Evolutionary conservation across 371 early-diverging fungal species (phyloP).

Genomic region (Apophysomyces trapeziformis): DNA sequence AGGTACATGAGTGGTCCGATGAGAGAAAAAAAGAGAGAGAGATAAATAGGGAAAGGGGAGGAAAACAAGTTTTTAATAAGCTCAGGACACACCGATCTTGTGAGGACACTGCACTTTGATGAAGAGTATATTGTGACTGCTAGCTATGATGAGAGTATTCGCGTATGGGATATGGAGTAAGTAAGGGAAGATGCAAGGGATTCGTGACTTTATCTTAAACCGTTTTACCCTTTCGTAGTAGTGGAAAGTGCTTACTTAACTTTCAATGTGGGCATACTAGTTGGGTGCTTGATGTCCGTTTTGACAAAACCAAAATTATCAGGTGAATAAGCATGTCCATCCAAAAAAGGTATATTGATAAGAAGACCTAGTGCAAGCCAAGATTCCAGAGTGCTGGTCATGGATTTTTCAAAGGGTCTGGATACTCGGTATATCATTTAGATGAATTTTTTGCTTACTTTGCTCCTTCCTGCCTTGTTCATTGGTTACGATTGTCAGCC

Average conservation of each 20-base stretch:
- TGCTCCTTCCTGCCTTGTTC: not conserved
- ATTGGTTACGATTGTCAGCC: not conserved
- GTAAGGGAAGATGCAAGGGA: not conserved
- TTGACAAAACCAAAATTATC: slow-evolving; percentile 70
- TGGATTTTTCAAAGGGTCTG: slow-evolving; percentile 77
- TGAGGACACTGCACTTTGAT: slow-evolving; percentile 86
- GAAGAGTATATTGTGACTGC: slow-evolving; percentile 58
- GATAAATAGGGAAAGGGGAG: not conserved
- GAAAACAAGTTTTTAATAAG: slow-evolving; percentile 26
- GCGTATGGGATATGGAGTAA: slow-evolving; percentile 86
- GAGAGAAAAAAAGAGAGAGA: slow-evolving; percentile 3
- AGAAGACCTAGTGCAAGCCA: slow-evolving; percentile 33
- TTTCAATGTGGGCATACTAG: slow-evolving; percentile 68
- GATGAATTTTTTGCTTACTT: not conserved
- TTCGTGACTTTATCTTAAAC: not conserved
- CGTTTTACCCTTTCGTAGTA: not conserved
- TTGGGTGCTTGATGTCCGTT: slow-evolving; percentile 90
- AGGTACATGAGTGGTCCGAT: slow-evolving; percentile 14
- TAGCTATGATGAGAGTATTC: slow-evolving; percentile 93
- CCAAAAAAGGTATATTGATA: not conserved
- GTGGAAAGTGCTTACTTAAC: slow-evolving; percentile 35
- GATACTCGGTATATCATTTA: slow-evolving; percentile 39
- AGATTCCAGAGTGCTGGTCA: slow-evolving; percentile 79
- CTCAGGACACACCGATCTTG: slow-evolving; percentile 89
- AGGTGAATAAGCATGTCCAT: not conserved